Evolutionary conservation across 768 basidiomycete species (phyloP).

Genomic region (Neoboletus subvelutipes): DNA sequence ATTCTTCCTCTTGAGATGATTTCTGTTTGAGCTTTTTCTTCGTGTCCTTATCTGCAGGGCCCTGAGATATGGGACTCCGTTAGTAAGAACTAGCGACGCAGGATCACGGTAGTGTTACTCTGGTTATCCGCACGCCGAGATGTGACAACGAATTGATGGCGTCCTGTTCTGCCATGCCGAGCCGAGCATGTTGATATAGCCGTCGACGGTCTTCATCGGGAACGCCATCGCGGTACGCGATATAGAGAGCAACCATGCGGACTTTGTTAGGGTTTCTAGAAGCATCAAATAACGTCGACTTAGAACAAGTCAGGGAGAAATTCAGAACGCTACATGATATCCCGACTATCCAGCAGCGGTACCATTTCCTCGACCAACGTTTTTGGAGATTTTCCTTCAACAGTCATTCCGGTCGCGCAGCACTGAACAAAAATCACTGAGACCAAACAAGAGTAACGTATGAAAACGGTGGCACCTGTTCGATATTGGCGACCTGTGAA

Average conservation of each 20-base stretch:
- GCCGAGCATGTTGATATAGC: slow-evolving; percentile 90
- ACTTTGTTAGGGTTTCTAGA: slow-evolving; percentile 88
- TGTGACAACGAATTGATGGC: slow-evolving; percentile 84
- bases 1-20: slow-evolving; percentile 78
- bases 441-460: neutral
- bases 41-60: slow-evolving; percentile 70
- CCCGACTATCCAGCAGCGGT: slow-evolving; percentile 83
- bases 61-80: slow-evolving; percentile 39
- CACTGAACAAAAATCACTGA: slow-evolving; percentile 48
- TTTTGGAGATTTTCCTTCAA: slow-evolving; percentile 94
- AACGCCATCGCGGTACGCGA: slow-evolving; percentile 92
- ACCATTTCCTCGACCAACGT: slow-evolving; percentile 98
- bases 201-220: slow-evolving; percentile 97
- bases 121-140: slow-evolving; percentile 79
- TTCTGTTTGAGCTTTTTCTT: slow-evolving; percentile 85
- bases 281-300: neutral
- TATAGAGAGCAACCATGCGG: slow-evolving; percentile 92
- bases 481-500: slow-evolving; percentile 79
- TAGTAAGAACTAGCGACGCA: neutral
- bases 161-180: slow-evolving; percentile 88
- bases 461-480: slow-evolving; percentile 58
- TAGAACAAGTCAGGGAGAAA: neutral
- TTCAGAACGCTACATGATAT: slow-evolving; percentile 64
- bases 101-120: slow-evolving; percentile 46
- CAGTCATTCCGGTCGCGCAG: slow-evolving; percentile 89